Base-by-base conservation (phyloP, 192 early-diverging fungal genomes). In the Neocallimastix lanati region DNA sequence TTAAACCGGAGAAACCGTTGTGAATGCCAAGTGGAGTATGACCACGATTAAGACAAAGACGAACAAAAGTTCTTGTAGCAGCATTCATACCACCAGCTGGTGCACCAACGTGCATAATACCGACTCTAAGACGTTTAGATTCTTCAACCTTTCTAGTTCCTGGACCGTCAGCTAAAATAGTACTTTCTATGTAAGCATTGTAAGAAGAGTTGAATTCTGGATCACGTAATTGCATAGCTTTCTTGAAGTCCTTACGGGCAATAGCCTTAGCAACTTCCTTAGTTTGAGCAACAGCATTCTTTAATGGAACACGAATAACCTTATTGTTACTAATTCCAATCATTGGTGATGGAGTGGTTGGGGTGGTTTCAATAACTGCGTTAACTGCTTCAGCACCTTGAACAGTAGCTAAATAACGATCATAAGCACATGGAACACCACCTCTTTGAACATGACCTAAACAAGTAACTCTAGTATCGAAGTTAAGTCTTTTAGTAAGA, bases 31-130 rank as follows among this genome's bases (percentile, higher is more conserved):
- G 84, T 16, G 94, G 91, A 0, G 86, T 89, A 81, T 97, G 95
- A 0, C 97, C 97, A 78, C 92, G 92, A 85, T 94, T 94, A 58
- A 94, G 86, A 38, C 93, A 93, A 36, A 93, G 89, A 27, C 95
- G 91, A 35, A 93, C 95, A 1, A 92, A 92, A 18, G 91, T 91
- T 30, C 96, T 91, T 4, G 96, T 96, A 3, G 97, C 97, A 36
- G 96, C 91, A 85, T 97, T 99, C 95, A 97, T 97, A 38, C 97
- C 97, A 76, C 95, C 95, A 18, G 97, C 97, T 27, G 97, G 97
- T 27, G 97, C 97, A 77, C 97, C 97, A 25, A 93, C 90, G 81
- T 97, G 96, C 40, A 96, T 85, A 80, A 99, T 96, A 78, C 91
- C 97, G 38, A 99, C 92, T 67, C 95, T 91, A 36, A 99, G 83